Conservation (phyloP, 2,329 filamentous ascomycete genomes). For the Trichoderma sp. region DNA sequence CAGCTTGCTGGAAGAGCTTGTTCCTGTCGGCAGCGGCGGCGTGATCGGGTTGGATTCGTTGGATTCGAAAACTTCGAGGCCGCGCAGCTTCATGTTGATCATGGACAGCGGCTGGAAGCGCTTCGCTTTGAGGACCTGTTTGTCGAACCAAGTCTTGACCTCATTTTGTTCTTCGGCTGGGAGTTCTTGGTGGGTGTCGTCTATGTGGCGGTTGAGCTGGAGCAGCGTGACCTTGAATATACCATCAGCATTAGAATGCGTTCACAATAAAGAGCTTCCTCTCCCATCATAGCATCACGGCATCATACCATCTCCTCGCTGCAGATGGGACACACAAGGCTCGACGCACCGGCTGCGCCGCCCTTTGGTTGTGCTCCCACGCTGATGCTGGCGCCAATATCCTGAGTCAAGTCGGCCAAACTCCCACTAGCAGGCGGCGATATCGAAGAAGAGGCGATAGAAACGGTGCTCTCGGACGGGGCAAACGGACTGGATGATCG, state of each 20-base stretch:
- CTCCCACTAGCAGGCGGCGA: conserved; percentile 62
- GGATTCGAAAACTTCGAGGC: conserved; percentile 89
- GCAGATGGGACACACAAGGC: conserved; percentile 94
- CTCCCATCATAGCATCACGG: background rate
- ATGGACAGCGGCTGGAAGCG: conserved; percentile 88
- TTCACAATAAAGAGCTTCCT: background rate
- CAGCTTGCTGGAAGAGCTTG: conserved; percentile 41
- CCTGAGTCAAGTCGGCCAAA: conserved; percentile 69
- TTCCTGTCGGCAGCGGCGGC: conserved; percentile 26
- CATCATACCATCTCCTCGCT: conserved; percentile 87
- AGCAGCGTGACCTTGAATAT: conserved; percentile 73
- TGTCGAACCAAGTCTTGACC: conserved; percentile 95
- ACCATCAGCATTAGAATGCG: background rate
- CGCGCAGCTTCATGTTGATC: conserved; percentile 90
- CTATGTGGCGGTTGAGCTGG: conserved; percentile 82
- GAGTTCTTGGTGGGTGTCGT: conserved; percentile 86
- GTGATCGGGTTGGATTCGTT: conserved; percentile 62
- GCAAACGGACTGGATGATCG: conserved; percentile 51
- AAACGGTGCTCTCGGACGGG: conserved; percentile 70
- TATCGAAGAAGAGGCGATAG: conserved; percentile 67
- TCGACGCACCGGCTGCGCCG: conserved; percentile 50
- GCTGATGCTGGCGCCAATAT: conserved; percentile 78
- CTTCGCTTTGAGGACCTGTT: conserved; percentile 89
- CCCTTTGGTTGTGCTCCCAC: conserved; percentile 55
- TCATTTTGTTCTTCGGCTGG: conserved; percentile 88